Percentiles rank a stretch among this genome's conserved stretches.
These are phyloP conservation scores for Parascedosporium putredinis DNA, from an alignment of 2,329 filamentous ascomycete genomes.

Conservation along the genomic window DNA sequence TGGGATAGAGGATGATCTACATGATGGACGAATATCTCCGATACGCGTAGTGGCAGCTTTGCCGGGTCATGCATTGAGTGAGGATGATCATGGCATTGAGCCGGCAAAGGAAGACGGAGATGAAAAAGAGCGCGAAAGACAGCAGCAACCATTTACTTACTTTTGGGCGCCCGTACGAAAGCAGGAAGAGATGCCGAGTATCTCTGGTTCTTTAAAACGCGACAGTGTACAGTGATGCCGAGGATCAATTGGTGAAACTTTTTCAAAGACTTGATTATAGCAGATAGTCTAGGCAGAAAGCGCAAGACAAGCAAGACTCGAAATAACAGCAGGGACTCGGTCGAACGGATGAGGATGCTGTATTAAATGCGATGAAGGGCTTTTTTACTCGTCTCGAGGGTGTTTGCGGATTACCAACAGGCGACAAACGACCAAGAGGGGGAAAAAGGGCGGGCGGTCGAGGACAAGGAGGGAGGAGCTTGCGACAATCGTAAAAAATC, in stretches of 20 bases:
- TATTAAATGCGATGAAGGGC: neutral
- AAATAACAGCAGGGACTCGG: neutral
- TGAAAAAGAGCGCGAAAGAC: constrained; percentile 10
- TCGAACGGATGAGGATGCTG: neutral
- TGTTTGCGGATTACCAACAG: neutral
- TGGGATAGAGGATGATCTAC: neutral
- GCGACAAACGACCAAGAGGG: constrained; percentile 6
- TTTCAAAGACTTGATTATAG: neutral
- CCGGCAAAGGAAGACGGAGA: constrained; percentile 11
- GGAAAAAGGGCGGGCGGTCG: constrained; percentile 17
- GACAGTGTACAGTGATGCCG: neutral
- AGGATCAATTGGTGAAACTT: neutral
- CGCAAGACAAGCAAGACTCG: constrained; percentile 1
- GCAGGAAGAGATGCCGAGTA: neutral
- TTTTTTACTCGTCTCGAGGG: neutral
- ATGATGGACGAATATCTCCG: neutral
- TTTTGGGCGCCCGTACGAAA: constrained; percentile 2
- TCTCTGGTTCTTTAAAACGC: neutral
- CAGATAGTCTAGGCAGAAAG: neutral
- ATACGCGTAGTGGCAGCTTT: neutral
- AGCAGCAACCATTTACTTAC: neutral
- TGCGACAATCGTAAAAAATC: constrained; percentile 5
- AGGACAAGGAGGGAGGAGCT: constrained; percentile 12
- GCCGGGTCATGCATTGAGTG: neutral
- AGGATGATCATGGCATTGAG: neutral